Evolutionary conservation across 192 early-diverging fungal genomes (phyloP), one percentile per base, ranked within the genome.

Genomic region (Coemansia sp.): DNA sequence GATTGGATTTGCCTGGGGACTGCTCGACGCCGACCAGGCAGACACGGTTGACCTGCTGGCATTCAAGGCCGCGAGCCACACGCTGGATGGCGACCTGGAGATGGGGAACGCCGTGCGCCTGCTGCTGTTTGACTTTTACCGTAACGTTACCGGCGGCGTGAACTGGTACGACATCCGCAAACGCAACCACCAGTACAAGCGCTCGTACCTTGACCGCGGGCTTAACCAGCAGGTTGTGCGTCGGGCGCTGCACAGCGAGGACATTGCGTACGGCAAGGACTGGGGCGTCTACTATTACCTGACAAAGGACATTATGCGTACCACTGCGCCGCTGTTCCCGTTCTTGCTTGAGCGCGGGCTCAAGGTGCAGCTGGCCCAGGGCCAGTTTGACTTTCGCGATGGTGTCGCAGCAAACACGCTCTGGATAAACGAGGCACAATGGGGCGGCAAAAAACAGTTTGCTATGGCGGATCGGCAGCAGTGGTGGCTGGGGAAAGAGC

Each of bases 361-460:
- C 1, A 51, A 59, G 3, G 83, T 89, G 19, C 45, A 88, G 22
- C 72, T 88, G 6, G 87, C 66, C 55, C 90, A 93, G 66, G 90
- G 86, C 4, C 79, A 91, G 42, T 90, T 90, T 71, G 90, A 93
- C 72, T 90, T 85, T 58, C 80, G 90, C 34, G 90, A 93, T 50
- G 90, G 85, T 4, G 77, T 86, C 11, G 58, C 82, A 12, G 82
- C 81, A 1, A 83, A 79, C 15, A 84, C 67, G 10, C 59, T 79
- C 35, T 93, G 88, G 87, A 85, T 93, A 60, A 79, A 84, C 21
- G 60, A 62, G 15, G 50, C 80, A 3, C 64, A 82, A 2, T 85
- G 82, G 82, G 15, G 46, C 5, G 77, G 62, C 15, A 53, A 53
- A 36, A 40, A 52, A n/a, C 53, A 38, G 27, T 91, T 77, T 74